phyloP scores from a whole-genome alignment of 805 yeast genomes.

The Nakazawaea ernobii region DNA sequence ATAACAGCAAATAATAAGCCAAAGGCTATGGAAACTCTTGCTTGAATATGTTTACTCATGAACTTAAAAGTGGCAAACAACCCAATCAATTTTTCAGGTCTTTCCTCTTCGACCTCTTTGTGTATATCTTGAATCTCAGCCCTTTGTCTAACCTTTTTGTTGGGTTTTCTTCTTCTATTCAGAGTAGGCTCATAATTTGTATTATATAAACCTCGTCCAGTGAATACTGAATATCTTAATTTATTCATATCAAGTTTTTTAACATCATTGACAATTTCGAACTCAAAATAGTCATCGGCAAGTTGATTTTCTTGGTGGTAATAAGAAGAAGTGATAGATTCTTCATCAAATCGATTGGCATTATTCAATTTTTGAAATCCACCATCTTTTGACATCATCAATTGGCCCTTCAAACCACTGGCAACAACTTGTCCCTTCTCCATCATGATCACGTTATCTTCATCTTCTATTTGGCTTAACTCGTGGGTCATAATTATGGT shows the following conservation, averaged over 20 bases:
- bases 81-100: conserved; percentile 18
- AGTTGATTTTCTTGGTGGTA: not conserved
- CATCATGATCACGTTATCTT: conserved; percentile 57
- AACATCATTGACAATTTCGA: not conserved
- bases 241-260: not conserved
- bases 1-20: conserved; percentile 52
- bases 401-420: conserved; percentile 30
- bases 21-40: conserved; percentile 24
- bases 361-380: conserved; percentile 4
- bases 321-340: not conserved
- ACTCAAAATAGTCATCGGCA: conserved; percentile 2
- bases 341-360: not conserved
- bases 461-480: conserved; percentile 42
- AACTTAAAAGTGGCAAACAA: conserved; percentile 21
- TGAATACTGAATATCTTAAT: no score
- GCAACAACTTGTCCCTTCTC: conserved; percentile 52
- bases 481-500: conserved; percentile 85
- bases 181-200: not conserved
- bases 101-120: conserved; percentile 5
- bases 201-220: no score
- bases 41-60: conserved; percentile 22
- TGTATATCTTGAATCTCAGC: not conserved
- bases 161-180: not conserved
- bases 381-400: conserved; percentile 17
- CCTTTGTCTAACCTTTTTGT: not conserved